Conservation (phyloP, 306 rosid species). For the Carpinus fangiana region DNA sequence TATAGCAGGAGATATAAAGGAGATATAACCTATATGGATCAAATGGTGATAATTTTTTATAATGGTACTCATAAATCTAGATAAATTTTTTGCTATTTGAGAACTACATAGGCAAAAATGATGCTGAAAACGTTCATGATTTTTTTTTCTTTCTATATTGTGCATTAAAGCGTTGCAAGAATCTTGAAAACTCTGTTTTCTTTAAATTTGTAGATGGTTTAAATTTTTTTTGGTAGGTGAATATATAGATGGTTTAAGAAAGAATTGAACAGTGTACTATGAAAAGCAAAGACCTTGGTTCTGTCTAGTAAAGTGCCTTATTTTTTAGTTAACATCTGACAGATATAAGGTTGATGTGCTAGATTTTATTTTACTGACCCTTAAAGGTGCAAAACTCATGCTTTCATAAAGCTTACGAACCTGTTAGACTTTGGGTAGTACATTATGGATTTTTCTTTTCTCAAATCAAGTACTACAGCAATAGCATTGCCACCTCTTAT, state of each 20-base stretch:
- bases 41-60: neutral
- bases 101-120: neutral
- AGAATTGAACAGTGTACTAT: neutral
- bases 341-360: neutral
- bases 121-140: neutral
- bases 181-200: neutral
- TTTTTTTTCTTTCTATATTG: too few species aligned
- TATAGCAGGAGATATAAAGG: neutral
- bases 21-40: neutral
- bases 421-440: neutral
- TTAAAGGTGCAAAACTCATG: neutral
- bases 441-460: too few species aligned
- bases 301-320: neutral
- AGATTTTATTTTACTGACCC: neutral
- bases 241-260: neutral
- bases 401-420: neutral
- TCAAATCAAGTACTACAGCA: neutral
- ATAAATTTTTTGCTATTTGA: neutral
- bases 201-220: neutral
- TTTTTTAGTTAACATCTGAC: neutral
- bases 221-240: too few species aligned
- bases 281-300: neutral
- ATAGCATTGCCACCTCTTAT: neutral
- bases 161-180: neutral
- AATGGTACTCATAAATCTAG: neutral